Percentiles rank a stretch among this genome's conserved stretches.
phyloP scores from a whole-genome alignment of 768 basidiomycete species.

The Tricholoma sp. region DNA sequence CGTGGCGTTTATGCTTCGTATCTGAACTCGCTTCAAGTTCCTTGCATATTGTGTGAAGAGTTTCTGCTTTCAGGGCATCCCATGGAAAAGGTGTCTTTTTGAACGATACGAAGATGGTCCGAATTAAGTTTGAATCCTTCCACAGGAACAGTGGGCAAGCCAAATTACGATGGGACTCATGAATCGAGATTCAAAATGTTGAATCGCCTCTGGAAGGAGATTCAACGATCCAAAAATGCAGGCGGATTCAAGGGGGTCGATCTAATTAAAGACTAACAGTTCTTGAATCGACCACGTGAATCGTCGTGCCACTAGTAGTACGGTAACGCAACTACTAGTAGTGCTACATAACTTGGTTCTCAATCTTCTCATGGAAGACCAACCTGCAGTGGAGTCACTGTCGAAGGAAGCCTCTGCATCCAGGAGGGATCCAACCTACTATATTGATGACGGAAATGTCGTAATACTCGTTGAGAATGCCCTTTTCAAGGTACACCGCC shows the following conservation, averaged over 20 bases:
- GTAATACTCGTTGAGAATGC: slow-evolving; percentile 38
- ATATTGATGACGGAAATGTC: slow-evolving; percentile 39
- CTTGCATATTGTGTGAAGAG: not conserved
- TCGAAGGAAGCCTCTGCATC: not conserved
- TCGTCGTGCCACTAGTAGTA: too few species aligned
- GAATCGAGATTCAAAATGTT: too few species aligned
- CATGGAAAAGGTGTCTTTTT: not conserved
- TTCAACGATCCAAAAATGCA: too few species aligned
- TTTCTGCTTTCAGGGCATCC: not conserved
- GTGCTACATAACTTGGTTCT: too few species aligned
- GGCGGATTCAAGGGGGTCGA: too few species aligned
- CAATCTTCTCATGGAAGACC: not conserved
- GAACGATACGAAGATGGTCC: not conserved
- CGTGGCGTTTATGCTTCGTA: not conserved
- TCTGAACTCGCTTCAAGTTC: not conserved
- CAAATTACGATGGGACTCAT: not conserved
- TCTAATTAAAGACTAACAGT: too few species aligned
- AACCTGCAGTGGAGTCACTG: not conserved
- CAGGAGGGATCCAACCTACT: slow-evolving; percentile 21
- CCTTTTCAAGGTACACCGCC: slow-evolving; percentile 37
- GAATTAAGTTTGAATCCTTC: too few species aligned
- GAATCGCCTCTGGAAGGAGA: too few species aligned
- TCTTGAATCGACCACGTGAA: too few species aligned
- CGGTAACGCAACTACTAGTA: too few species aligned
- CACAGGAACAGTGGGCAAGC: not conserved